Conservation (phyloP, 148 eudicot genomes). For the Amaranthus cruentus region DNA sequence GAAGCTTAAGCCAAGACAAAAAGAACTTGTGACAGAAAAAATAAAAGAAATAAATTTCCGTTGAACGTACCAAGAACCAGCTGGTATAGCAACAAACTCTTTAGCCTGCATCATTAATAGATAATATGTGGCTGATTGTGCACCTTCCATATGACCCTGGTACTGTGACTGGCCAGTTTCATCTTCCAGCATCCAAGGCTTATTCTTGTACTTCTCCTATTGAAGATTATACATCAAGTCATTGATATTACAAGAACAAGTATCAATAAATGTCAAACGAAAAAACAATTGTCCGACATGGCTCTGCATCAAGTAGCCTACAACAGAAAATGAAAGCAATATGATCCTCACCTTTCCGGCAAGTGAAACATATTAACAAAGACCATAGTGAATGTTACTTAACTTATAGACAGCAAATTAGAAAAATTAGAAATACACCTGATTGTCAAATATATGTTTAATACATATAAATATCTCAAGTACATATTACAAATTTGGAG, state of each 20-base stretch:
- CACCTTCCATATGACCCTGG: slow-evolving; percentile 80
- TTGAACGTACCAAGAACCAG: slow-evolving; percentile 78
- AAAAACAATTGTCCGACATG: slow-evolving; percentile 8
- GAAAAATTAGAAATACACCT: not conserved
- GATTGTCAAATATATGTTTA: too few relatives aligned
- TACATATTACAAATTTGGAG: not conserved
- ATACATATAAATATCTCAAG: not conserved
- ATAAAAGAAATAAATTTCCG: not conserved
- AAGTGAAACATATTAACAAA: not conserved
- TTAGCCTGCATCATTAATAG: slow-evolving; percentile 81
- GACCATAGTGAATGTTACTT: not conserved
- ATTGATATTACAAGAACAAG: slow-evolving; percentile 11
- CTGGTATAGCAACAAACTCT: slow-evolving; percentile 90
- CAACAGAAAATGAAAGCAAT: slow-evolving; percentile 5
- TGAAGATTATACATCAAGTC: slow-evolving; percentile 11
- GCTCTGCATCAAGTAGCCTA: slow-evolving; percentile 11
- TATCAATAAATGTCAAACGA: not conserved
- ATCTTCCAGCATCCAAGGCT: slow-evolving; percentile 95
- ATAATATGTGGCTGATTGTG: slow-evolving; percentile 77
- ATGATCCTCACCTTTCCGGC: not conserved
- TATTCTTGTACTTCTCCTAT: slow-evolving; percentile 90
- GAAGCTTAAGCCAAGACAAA: too few relatives aligned
- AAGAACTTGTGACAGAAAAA: not conserved
- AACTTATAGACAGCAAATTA: not conserved
- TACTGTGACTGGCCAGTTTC: slow-evolving; percentile 80